Conservation (phyloP, 2,329 filamentous ascomycete genomes). For the Fusarium mundagurra region DNA sequence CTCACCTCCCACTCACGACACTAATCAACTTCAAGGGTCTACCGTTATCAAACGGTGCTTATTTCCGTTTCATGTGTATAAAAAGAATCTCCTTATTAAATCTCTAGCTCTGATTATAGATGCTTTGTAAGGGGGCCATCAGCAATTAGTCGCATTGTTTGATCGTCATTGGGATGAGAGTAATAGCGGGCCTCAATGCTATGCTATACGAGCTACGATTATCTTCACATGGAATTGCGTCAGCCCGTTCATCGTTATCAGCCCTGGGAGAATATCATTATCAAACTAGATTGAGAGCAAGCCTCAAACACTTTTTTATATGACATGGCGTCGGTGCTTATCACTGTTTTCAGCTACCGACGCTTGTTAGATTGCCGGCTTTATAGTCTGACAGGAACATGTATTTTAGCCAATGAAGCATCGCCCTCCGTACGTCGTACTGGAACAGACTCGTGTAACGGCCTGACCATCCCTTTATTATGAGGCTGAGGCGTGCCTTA, state of each 20-base stretch:
- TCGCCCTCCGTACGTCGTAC: not conserved
- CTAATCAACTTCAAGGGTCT: not conserved
- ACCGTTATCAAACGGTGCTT: not conserved
- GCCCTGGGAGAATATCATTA: not conserved
- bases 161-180: not conserved
- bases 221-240: not conserved
- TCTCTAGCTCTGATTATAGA: not conserved
- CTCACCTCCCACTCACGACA: not conserved
- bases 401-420: conserved; percentile 1
- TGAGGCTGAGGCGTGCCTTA: not conserved
- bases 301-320: not conserved
- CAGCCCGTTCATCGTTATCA: not conserved
- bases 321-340: not conserved
- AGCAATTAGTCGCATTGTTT: not conserved
- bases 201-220: not conserved
- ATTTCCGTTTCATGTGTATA: not conserved
- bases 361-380: conserved; percentile 3
- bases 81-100: not conserved
- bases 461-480: not conserved
- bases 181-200: not conserved
- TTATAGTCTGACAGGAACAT: not conserved
- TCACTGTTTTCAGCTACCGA: not conserved
- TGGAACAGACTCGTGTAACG: not conserved
- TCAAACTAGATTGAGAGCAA: not conserved
- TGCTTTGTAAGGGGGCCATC: not conserved